A percentile compares a stretch with the other conserved stretches of the same genome.
Conservation (phyloP, 169 alveolate genomes). For the Eimeria sp. region DNA sequence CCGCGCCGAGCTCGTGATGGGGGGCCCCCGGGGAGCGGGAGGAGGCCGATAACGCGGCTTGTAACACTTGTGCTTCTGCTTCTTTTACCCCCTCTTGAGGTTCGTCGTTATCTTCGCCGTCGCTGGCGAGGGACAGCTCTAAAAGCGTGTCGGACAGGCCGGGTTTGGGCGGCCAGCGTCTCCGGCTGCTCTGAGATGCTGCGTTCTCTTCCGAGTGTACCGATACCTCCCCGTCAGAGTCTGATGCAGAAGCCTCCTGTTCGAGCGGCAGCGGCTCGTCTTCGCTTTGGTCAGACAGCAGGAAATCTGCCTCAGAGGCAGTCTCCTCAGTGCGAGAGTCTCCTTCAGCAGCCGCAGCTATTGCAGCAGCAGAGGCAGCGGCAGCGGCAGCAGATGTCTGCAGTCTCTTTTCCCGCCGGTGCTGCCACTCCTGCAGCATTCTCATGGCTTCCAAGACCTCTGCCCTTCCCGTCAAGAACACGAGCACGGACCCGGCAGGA, state of each 20-base stretch:
- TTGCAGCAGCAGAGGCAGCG: conserved; percentile 59
- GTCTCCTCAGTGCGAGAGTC: background rate
- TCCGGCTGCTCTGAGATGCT: conserved; percentile 3
- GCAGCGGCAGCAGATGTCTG: conserved; percentile 34
- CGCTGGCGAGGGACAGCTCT: conserved; percentile 44
- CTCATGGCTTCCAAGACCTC: conserved; percentile 95
- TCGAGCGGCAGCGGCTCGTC: conserved; percentile 79
- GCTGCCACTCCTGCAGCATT: conserved; percentile 88
- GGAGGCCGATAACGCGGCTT: background rate
- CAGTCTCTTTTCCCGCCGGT: conserved; percentile 83
- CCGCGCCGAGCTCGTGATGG: background rate
- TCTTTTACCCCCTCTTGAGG: conserved; percentile 11
- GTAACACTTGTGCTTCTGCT: conserved; percentile 30
- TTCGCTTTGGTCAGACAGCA: conserved; percentile 65
- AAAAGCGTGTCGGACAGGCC: background rate
- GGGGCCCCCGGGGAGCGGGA: background rate
- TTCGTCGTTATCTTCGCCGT: conserved; percentile 30
- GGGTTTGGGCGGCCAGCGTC: background rate
- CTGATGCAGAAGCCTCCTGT: background rate
- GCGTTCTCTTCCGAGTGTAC: conserved; percentile 33
- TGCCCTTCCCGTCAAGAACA: conserved; percentile 98
- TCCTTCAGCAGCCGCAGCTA: conserved; percentile 53
- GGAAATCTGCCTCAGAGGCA: conserved; percentile 9
- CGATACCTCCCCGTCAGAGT: conserved; percentile 19
- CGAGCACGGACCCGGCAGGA: conserved; percentile 99